These are phyloP conservation scores for Penicillium daleae DNA, from an alignment of 495 filamentous ascomycete species.

Conservation along the genomic window DNA sequence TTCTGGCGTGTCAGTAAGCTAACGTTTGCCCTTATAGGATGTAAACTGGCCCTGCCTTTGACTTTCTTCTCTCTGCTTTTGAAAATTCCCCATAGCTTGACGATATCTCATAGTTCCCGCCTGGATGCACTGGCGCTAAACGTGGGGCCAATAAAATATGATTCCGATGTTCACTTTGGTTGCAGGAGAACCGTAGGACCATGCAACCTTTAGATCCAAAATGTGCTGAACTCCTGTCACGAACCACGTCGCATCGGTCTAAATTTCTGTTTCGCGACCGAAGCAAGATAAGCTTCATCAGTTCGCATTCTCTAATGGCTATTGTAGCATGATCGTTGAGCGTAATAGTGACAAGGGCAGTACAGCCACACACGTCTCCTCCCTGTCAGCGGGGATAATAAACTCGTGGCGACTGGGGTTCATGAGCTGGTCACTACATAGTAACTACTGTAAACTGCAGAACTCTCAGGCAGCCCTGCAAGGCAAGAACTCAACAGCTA, in stretches of 20 bases:
- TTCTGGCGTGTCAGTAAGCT: not conserved
- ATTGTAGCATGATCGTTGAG: too few species aligned
- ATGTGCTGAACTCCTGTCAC: constrained; percentile 2
- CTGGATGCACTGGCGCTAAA: constrained; percentile 29
- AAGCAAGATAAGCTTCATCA: not conserved
- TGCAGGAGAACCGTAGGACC: not conserved
- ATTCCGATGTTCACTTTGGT: constrained; percentile 1
- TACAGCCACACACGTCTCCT: not conserved
- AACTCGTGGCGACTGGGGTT: too few species aligned
- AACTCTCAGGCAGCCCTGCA: not conserved
- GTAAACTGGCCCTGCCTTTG: constrained; percentile 14
- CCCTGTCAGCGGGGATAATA: not conserved
- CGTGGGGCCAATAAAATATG: constrained; percentile 25
- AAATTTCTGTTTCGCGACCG: not conserved
- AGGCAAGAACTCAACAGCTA: not conserved
- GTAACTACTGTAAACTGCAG: too few species aligned
- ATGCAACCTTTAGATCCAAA: not conserved
- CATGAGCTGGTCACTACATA: not conserved
- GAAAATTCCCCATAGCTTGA: constrained; percentile 3
- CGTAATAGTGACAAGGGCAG: not conserved
- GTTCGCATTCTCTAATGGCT: not conserved
- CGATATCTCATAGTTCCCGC: constrained; percentile 18
- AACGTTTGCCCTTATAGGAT: constrained; percentile 18
- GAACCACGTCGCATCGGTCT: not conserved
- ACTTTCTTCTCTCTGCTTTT: not conserved